phyloP scores from a whole-genome alignment of 2,329 filamentous ascomycete genomes.

The Lachnellula hyalina region DNA sequence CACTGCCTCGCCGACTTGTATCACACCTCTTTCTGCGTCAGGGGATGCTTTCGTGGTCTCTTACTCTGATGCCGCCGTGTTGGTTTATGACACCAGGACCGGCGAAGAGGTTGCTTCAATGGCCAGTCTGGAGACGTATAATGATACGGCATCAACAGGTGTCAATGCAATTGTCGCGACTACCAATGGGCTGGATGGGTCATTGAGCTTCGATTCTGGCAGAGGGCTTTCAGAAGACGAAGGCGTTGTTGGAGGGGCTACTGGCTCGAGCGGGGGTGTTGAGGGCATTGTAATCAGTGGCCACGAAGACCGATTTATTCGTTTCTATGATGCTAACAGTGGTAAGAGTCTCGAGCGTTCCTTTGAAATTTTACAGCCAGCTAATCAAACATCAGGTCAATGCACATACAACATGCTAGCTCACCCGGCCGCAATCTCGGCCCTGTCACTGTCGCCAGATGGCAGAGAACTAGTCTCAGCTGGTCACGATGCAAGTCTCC shows the following conservation, averaged over 20 bases:
- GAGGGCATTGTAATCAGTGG: conserved; percentile 94
- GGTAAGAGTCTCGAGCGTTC: conserved; percentile 55
- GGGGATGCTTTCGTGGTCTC: conserved; percentile 91
- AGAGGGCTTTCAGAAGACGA: conserved; percentile 64
- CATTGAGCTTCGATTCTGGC: conserved; percentile 54
- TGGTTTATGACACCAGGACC: conserved; percentile 87
- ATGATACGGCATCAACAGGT: conserved; percentile 74
- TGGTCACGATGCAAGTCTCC: conserved; percentile 89
- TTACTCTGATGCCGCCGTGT: conserved; percentile 82
- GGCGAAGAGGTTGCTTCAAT: conserved; percentile 84
- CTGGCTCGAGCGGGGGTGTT: conserved; percentile 69
- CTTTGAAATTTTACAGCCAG: neutral
- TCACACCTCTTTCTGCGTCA: conserved; percentile 75
- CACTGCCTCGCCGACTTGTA: conserved; percentile 78
- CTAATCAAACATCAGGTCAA: conserved; percentile 64
- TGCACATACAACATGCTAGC: conserved; percentile 99
- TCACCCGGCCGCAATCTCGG: conserved; percentile 88
- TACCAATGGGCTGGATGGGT: conserved; percentile 70
- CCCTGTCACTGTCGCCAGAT: conserved; percentile 85
- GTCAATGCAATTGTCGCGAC: conserved; percentile 91
- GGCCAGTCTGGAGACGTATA: conserved; percentile 91
- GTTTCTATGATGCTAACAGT: conserved; percentile 98
- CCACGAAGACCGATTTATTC: conserved; percentile 91
- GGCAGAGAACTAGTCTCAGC: conserved; percentile 92
- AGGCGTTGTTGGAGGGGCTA: conserved; percentile 74